Percentiles rank a stretch among this genome's conserved stretches.
phyloP scores from a whole-genome alignment of 306 rosid species.

The Vachellia pachyceras region DNA sequence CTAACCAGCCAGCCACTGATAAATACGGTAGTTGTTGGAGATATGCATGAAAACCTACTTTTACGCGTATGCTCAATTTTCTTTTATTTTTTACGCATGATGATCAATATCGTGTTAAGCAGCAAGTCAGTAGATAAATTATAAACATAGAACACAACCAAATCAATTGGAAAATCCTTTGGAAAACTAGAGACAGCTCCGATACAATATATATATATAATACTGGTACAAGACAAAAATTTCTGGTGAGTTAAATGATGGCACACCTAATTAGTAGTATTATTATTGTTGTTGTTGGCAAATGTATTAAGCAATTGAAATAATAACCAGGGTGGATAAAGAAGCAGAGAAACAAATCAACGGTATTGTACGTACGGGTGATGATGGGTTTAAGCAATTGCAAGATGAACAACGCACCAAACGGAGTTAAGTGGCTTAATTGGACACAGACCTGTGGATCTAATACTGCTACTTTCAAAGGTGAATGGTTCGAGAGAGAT shows the following conservation, averaged over 20 bases:
- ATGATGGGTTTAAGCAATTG: conserved; percentile 12
- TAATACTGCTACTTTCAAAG: not conserved
- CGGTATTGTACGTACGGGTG: not conserved
- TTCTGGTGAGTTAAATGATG: conserved; percentile 14
- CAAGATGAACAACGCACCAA: not conserved
- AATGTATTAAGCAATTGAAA: conserved; percentile 7
- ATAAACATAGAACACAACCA: not conserved
- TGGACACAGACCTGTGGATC: no score
- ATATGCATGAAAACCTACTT: not conserved
- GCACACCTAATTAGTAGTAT: not conserved
- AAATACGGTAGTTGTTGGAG: not conserved
- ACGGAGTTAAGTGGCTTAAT: not conserved
- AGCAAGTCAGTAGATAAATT: not conserved
- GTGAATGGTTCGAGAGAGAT: not conserved
- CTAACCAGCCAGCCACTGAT: not conserved
- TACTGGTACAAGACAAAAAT: not conserved
- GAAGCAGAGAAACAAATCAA: not conserved
- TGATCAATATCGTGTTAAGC: not conserved
- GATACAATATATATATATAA: no score
- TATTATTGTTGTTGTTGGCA: not conserved
- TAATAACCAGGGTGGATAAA: not conserved
- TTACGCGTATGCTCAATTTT: not conserved
- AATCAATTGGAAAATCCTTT: not conserved
- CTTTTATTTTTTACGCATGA: not conserved
- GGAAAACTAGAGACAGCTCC: not conserved